Evolutionary conservation across 2,329 filamentous ascomycete species (phyloP).

Genomic region (Diplodia intermedia): DNA sequence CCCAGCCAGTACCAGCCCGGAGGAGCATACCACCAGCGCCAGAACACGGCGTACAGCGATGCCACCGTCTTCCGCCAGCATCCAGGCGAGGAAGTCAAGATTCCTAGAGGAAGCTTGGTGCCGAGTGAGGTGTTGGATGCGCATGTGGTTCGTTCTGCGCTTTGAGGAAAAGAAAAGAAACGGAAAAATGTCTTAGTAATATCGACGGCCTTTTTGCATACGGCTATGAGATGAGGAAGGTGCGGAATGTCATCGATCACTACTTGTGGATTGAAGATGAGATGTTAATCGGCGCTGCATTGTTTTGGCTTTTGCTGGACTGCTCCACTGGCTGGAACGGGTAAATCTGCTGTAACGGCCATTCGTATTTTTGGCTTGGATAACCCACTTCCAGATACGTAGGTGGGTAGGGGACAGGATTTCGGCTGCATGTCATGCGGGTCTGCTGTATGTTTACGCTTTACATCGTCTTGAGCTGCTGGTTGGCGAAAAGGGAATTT

Average conservation of each 20-base stretch:
- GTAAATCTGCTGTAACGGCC: neutral
- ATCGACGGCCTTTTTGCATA: slow-evolving; percentile 2
- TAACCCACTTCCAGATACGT: neutral
- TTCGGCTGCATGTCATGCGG: neutral
- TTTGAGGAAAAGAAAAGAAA: slow-evolving; percentile 28
- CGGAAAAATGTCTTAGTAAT: neutral
- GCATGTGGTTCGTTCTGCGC: slow-evolving; percentile 35
- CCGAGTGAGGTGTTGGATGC: slow-evolving; percentile 49
- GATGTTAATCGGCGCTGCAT: slow-evolving; percentile 9
- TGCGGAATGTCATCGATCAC: slow-evolving; percentile 1
- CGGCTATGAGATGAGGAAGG: neutral
- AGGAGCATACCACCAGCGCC: slow-evolving; percentile 10
- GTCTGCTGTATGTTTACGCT: neutral
- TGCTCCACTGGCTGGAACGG: slow-evolving; percentile 4
- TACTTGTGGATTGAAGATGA: slow-evolving; percentile 7
- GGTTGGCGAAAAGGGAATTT: neutral
- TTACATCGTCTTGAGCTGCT: neutral
- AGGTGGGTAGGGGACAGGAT: neutral
- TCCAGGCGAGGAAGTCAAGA: slow-evolving; percentile 49
- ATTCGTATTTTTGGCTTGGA: neutral
- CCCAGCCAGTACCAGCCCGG: slow-evolving; percentile 26
- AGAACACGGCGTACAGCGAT: slow-evolving; percentile 26
- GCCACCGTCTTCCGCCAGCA: slow-evolving; percentile 51
- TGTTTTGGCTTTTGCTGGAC: neutral
- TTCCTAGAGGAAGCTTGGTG: slow-evolving; percentile 47